Evolutionary conservation across 805 yeast genomes (phyloP).

Genomic region (Sugiyamaella marilandica): DNA sequence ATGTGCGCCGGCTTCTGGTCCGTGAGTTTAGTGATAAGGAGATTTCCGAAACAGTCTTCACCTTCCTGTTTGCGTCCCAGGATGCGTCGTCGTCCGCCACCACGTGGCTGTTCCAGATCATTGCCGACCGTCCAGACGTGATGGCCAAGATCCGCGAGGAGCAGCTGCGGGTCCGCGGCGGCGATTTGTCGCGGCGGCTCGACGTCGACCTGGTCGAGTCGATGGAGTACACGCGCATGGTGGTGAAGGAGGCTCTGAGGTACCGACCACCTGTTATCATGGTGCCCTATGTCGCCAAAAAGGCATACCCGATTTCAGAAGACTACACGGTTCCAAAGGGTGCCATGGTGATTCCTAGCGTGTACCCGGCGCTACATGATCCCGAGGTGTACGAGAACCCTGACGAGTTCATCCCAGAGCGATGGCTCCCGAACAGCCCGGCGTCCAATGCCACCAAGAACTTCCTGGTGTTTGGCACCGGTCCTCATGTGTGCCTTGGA

Average conservation of each 20-base stretch:
- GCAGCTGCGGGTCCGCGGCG: constrained; percentile 75
- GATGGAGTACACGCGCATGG: constrained; percentile 86
- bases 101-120: constrained; percentile 96
- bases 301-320: constrained; percentile 75
- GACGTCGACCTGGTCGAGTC: constrained; percentile 69
- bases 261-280: constrained; percentile 96
- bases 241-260: constrained; percentile 86
- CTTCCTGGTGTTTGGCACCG: constrained; percentile 97
- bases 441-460: constrained; percentile 76
- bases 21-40: constrained; percentile 87
- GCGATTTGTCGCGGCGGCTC: constrained; percentile 61
- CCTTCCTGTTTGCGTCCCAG: constrained; percentile 95
- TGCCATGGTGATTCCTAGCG: constrained; percentile 91
- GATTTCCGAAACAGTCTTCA: constrained; percentile 93
- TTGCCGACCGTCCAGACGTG: constrained; percentile 93
- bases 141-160: constrained; percentile 83
- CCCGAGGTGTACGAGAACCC: constrained; percentile 96
- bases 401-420: constrained; percentile 89
- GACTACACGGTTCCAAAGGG: constrained; percentile 94
- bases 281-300: constrained; percentile 95
- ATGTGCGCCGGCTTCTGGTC: constrained; percentile 53
- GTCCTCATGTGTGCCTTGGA: constrained; percentile 95
- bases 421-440: constrained; percentile 76
- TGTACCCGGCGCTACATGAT: constrained; percentile 94
- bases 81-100: constrained; percentile 97